phyloP scores from a whole-genome alignment of 768 basidiomycete genomes.

The Collybia sordida region DNA sequence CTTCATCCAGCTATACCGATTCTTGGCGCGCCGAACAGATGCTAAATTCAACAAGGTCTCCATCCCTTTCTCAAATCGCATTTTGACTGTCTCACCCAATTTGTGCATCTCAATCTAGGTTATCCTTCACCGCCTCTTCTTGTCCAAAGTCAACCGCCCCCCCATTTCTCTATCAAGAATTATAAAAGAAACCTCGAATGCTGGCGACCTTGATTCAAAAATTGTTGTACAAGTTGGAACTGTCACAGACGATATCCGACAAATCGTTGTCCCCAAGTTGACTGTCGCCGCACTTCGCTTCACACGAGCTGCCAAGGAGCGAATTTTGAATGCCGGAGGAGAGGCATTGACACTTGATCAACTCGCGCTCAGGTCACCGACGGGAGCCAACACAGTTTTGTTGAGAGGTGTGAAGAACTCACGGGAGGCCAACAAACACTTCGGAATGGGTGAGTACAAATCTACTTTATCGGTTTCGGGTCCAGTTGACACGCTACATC shows the following conservation, averaged over 20 bases:
- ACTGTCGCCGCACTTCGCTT: constrained; percentile 94
- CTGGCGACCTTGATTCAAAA: constrained; percentile 71
- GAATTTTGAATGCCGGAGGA: constrained; percentile 94
- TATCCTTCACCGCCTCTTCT: constrained; percentile 94
- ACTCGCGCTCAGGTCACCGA: constrained; percentile 92
- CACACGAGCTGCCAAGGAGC: constrained; percentile 89
- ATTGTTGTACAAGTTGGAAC: constrained; percentile 88
- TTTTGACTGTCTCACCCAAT: constrained; percentile 17
- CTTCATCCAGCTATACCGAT: constrained; percentile 84
- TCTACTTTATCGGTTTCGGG: not conserved
- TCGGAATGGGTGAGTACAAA: constrained; percentile 75
- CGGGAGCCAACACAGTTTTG: constrained; percentile 92
- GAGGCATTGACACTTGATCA: constrained; percentile 95
- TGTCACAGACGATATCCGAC: constrained; percentile 93
- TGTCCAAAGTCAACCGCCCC: constrained; percentile 96
- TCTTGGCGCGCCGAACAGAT: constrained; percentile 96
- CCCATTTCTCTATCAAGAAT: constrained; percentile 95
- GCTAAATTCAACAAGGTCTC: constrained; percentile 91
- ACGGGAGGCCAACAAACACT: constrained; percentile 96
- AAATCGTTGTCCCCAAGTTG: constrained; percentile 83
- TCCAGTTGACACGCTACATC: not conserved
- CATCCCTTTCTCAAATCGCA: not conserved
- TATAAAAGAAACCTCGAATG: constrained; percentile 72
- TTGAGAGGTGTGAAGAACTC: constrained; percentile 91
- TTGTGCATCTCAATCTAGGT: constrained; percentile 45